Percentiles rank a stretch among this genome's conserved stretches.
phyloP scores from a whole-genome alignment of 1,284 basidiomycete genomes.

The Ustilago hordei region DNA sequence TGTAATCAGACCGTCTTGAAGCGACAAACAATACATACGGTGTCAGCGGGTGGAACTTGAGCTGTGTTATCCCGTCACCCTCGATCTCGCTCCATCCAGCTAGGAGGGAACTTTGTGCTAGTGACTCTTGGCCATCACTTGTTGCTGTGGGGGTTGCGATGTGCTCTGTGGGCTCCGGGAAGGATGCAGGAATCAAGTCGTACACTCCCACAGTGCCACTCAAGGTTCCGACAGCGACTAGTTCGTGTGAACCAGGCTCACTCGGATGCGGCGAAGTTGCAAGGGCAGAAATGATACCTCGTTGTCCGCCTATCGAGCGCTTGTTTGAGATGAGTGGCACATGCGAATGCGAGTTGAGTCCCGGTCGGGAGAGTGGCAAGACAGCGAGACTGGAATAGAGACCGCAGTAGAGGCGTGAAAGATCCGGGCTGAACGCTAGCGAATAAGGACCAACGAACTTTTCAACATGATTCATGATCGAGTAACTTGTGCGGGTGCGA shows the following conservation, averaged over 20 bases:
- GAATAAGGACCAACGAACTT: slow-evolving; percentile 55
- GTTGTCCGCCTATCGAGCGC: slow-evolving; percentile 32
- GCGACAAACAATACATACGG: slow-evolving; percentile 56
- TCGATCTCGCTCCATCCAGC: slow-evolving; percentile 59
- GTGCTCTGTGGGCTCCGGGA: slow-evolving; percentile 39
- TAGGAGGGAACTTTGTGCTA: slow-evolving; percentile 38
- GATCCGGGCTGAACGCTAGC: slow-evolving; percentile 53
- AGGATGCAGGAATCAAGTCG: slow-evolving; percentile 13
- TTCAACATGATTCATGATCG: slow-evolving; percentile 62
- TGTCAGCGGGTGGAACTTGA: slow-evolving; percentile 55
- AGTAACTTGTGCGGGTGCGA: slow-evolving; percentile 46
- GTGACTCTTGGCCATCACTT: background rate
- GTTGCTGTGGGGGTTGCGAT: slow-evolving; percentile 5
- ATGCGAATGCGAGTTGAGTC: slow-evolving; percentile 51
- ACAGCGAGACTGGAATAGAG: slow-evolving; percentile 36
- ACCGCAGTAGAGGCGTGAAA: slow-evolving; percentile 56
- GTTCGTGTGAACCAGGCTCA: slow-evolving; percentile 28
- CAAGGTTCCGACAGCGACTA: slow-evolving; percentile 60
- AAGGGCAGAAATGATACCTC: slow-evolving; percentile 53
- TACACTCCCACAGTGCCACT: slow-evolving; percentile 56
- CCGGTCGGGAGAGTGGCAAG: slow-evolving; percentile 47
- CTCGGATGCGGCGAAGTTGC: slow-evolving; percentile 20
- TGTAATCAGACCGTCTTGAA: slow-evolving; percentile 40
- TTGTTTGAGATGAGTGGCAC: slow-evolving; percentile 31
- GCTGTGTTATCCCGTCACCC: slow-evolving; percentile 56